phyloP scores from a whole-genome alignment of 345 rosid species.

The Heritiera fomes region DNA sequence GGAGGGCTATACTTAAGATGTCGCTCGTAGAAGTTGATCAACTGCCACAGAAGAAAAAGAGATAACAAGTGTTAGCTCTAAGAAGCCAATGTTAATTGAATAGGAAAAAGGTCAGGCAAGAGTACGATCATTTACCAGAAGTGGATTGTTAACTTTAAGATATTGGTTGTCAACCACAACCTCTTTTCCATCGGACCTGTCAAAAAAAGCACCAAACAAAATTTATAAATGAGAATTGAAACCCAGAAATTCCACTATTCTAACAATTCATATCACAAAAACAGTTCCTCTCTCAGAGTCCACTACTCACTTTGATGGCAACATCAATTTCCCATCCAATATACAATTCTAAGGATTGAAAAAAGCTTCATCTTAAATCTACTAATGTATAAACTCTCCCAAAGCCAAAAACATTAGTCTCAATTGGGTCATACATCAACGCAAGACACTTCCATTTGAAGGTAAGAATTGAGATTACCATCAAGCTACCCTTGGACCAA shows the following conservation, averaged over 20 bases:
- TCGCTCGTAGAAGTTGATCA: constrained; percentile 51
- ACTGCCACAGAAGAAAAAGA: constrained; percentile 37
- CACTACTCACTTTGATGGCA: neutral
- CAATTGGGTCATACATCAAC: neutral
- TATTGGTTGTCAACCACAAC: constrained; percentile 76
- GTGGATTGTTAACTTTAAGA: constrained; percentile 87
- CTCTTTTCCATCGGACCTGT: constrained; percentile 91
- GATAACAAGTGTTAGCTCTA: neutral
- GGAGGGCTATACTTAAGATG: constrained; percentile 17
- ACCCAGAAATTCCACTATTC: neutral
- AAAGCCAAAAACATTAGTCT: neutral
- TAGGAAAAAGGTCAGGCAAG: neutral
- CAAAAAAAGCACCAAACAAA: neutral
- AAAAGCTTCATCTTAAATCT: neutral
- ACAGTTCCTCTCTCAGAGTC: neutral
- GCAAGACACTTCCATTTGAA: neutral
- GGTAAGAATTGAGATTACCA: neutral
- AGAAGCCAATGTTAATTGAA: neutral
- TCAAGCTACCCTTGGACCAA: neutral
- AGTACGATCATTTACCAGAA: constrained; percentile 56
- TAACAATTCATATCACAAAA: neutral
- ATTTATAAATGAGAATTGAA: neutral
- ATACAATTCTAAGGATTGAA: neutral
- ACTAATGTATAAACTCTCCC: neutral
- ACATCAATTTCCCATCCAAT: neutral